Conservation (phyloP, 2,329 filamentous ascomycete genomes). For the Sphaerostilbella broomeana region DNA sequence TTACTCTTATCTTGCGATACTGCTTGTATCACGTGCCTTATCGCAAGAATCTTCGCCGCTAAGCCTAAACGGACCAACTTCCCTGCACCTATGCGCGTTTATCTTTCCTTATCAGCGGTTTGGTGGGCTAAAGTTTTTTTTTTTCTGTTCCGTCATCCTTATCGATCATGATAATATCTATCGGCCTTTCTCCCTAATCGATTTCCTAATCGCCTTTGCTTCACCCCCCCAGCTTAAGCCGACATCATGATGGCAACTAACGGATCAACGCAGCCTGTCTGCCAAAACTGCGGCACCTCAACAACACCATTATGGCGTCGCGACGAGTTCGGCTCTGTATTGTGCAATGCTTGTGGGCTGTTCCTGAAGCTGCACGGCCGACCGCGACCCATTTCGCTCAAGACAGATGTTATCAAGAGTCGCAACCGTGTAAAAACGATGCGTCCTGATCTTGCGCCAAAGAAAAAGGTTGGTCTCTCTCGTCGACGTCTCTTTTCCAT, state of each 20-base stretch:
- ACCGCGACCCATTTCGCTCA: conserved; percentile 87
- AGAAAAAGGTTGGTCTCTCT: conserved; percentile 66
- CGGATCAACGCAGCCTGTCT: conserved; percentile 76
- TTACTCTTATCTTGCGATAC: conserved; percentile 14
- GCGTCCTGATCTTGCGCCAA: conserved; percentile 69
- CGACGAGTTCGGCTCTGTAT: conserved; percentile 89
- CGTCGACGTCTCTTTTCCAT: not conserved
- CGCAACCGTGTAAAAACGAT: conserved; percentile 93
- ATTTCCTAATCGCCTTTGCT: conserved; percentile 17
- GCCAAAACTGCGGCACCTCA: conserved; percentile 92
- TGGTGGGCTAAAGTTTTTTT: conserved; percentile 27
- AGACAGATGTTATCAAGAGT: conserved; percentile 99
- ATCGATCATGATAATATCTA: conserved; percentile 33
- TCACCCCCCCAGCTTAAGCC: conserved; percentile 29
- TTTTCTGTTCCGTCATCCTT: conserved; percentile 30
- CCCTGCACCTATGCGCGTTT: conserved; percentile 19
- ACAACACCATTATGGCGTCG: conserved; percentile 96
- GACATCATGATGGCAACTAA: conserved; percentile 47
- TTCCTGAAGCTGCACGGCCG: conserved; percentile 96
- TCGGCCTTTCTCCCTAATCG: conserved; percentile 23
- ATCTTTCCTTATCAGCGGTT: conserved; percentile 32
- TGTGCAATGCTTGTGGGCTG: conserved; percentile 97
- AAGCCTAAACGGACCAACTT: conserved; percentile 12
- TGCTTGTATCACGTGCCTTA: conserved; percentile 14
- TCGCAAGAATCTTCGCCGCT: conserved; percentile 16